These are phyloP conservation scores for Saccharum officinarum DNA, from an alignment of 176 grass and related monocot genomes.

Conservation along the genomic window DNA sequence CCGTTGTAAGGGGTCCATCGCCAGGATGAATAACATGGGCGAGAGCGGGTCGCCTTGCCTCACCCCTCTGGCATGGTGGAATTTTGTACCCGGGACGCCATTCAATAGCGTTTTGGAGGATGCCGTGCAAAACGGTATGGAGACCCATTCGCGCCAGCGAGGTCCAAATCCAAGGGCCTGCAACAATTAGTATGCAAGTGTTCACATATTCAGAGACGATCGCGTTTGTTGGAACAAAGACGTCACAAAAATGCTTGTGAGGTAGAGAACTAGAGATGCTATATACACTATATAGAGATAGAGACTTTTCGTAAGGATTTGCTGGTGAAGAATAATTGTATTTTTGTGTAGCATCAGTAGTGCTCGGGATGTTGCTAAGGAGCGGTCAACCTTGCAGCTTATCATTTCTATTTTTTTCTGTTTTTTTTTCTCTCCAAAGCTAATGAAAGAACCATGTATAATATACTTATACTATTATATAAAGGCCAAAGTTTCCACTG, in stretches of 20 bases:
- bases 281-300: background rate
- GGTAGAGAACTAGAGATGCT: background rate
- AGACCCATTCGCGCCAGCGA: too few relatives aligned
- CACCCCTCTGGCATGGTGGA: too few relatives aligned
- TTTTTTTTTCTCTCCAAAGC: background rate
- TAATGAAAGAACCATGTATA: background rate
- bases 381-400: background rate
- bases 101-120: too few relatives aligned
- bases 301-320: background rate
- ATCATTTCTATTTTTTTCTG: background rate
- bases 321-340: background rate
- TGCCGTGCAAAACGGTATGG: too few relatives aligned
- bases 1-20: too few relatives aligned
- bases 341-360: background rate
- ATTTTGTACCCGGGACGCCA: too few relatives aligned
- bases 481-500: conserved; percentile 19
- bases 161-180: too few relatives aligned
- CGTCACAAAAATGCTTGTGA: background rate
- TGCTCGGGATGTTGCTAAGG: background rate
- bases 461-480: too few relatives aligned
- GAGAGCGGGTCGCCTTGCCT: too few relatives aligned
- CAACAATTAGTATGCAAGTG: background rate
- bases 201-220: background rate
- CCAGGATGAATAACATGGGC: too few relatives aligned
- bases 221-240: background rate